Base-by-base conservation (phyloP, 352 stramenopile species). In the Pythium brassicae region DNA sequence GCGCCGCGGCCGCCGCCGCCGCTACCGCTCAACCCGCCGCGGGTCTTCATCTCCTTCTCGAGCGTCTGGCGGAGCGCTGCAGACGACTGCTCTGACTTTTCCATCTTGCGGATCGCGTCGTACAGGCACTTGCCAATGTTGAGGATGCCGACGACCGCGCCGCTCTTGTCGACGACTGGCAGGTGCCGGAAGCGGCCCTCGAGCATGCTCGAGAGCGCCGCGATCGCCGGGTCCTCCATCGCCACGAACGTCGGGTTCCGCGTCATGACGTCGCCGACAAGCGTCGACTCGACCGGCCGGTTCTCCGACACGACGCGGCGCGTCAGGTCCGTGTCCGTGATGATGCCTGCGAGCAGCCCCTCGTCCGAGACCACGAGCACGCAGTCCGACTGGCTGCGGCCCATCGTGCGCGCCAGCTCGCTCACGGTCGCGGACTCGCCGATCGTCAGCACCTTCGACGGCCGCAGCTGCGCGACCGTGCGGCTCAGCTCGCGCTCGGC, bases 111-210 rank as follows among this genome's bases (percentile, higher is more conserved):
- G 53, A 99, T 99, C 4, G 96, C 97, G 75, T 99, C 96, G 76
- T 99, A 98, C 57, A 99, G 59, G 61, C 97, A 99, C 69, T 99
- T 98, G 12, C 93, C 95, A 72, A 99, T 99, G 74, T 98, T 97
- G 22, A 99, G 68, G 42, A 99, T 87, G 12, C 97, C 97, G 7
- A 98, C 92, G 6, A 99, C 93, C 1, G 80, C 83, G 0, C 85
- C 87, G 22, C 76, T 69, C 47, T 72, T 78, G 49, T 94, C 84
- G 1, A 94, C 78, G 12, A 95, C 87, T 11, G 87, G 87, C 43
- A 94, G 57, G 50, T 96, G 86, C 32, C 86, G 84, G 61, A 96
- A 96, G 43, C 92, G 92, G 27, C 86, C 86, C 61, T 94, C 84
- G 17, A 96, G 59, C 86, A 96, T 96, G 17, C 50, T 72, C 57